phyloP scores from a whole-genome alignment of 192 early-diverging fungal species.

The Linnemannia zychae region DNA sequence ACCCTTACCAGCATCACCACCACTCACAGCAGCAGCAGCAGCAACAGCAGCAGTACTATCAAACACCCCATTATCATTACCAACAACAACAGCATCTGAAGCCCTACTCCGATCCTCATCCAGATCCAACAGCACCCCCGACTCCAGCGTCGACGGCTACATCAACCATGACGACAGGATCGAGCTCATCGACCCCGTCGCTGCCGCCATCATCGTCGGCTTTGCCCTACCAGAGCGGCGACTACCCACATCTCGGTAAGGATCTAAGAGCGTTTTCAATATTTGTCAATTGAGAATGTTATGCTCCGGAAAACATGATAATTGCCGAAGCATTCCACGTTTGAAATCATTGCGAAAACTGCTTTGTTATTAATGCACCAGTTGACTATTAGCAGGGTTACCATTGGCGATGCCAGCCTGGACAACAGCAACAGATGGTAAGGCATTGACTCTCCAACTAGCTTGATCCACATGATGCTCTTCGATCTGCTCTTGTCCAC shows the following conservation, averaged over 20 bases:
- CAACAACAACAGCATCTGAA: slow-evolving; percentile 26
- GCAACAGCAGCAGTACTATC: not conserved
- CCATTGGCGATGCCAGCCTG: slow-evolving; percentile 28
- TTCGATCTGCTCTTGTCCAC: not conserved
- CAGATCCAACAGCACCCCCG: slow-evolving; percentile 9
- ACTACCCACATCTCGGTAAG: slow-evolving; percentile 18
- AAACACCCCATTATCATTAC: slow-evolving; percentile 9
- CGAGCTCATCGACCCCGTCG: slow-evolving; percentile 12
- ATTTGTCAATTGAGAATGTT: not conserved
- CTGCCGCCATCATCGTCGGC: slow-evolving; percentile 17
- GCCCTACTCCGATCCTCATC: slow-evolving; percentile 28
- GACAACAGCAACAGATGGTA: slow-evolving; percentile 29
- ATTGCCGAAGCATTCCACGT: not conserved
- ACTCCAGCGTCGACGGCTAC: slow-evolving; percentile 14
- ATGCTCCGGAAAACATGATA: not conserved
- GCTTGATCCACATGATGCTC: not conserved
- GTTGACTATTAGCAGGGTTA: not conserved
- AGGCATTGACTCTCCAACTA: not conserved
- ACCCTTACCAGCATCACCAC: slow-evolving; percentile 5
- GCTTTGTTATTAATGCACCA: not conserved
- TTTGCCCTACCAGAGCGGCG: slow-evolving; percentile 18
- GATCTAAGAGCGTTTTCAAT: not conserved
- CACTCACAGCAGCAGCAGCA: slow-evolving; percentile 5
- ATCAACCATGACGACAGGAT: slow-evolving; percentile 13
- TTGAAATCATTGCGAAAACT: not conserved